These are phyloP conservation scores for Paraconiothyrium brasiliense DNA, from an alignment of 2,329 filamentous ascomycete species.

Conservation along the genomic window DNA sequence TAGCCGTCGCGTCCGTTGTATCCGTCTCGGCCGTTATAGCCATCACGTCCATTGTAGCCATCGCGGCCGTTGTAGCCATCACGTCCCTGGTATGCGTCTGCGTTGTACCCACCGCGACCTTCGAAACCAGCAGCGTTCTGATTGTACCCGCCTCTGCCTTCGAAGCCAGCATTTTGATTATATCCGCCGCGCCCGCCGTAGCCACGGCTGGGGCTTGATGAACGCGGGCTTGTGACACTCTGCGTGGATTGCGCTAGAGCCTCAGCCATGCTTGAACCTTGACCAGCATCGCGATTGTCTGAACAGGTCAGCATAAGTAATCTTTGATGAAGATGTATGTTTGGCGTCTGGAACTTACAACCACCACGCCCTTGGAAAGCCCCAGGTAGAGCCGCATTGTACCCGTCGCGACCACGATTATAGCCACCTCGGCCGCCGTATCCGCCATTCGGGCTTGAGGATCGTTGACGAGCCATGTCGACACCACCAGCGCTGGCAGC, in stretches of 20 bases:
- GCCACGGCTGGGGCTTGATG: conserved; percentile 29
- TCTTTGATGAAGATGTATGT: not conserved
- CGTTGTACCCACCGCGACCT: conserved; percentile 35
- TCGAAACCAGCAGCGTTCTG: conserved; percentile 28
- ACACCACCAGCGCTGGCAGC: conserved; percentile 40
- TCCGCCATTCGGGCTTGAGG: conserved; percentile 41
- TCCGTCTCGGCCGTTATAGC: conserved; percentile 40
- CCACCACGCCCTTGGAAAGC: conserved; percentile 43
- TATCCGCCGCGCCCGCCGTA: conserved; percentile 40
- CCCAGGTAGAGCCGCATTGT: conserved; percentile 42
- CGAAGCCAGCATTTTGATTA: conserved; percentile 31
- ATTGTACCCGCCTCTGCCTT: conserved; percentile 42
- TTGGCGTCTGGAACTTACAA: conserved; percentile 20
- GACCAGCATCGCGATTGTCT: conserved; percentile 33
- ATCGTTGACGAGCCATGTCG: conserved; percentile 35
- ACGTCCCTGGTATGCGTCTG: conserved; percentile 39
- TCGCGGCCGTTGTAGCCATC: conserved; percentile 46
- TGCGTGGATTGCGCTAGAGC: conserved; percentile 30
- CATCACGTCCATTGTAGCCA: conserved; percentile 41
- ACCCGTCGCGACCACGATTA: conserved; percentile 48
- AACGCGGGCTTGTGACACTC: conserved; percentile 27
- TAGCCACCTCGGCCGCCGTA: conserved; percentile 45
- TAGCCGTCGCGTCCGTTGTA: conserved; percentile 46
- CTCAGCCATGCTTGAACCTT: conserved; percentile 31
- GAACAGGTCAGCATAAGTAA: not conserved